A percentile compares a stretch with the other conserved stretches of the same genome.
Conservation (phyloP, 2,329 filamentous ascomycete species). For the Lomentospora prolificans region DNA sequence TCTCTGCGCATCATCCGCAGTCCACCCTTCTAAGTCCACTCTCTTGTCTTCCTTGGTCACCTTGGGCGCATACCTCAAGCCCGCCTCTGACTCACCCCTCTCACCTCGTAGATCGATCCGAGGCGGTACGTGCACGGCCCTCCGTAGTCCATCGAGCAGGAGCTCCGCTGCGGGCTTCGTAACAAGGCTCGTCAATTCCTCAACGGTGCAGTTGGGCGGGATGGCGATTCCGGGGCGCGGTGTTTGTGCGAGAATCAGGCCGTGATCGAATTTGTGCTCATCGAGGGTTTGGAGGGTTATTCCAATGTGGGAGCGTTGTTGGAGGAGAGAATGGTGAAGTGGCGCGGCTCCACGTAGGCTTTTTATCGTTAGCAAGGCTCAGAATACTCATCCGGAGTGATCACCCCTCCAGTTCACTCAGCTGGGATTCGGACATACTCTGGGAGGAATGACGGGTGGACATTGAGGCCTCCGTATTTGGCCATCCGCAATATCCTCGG, state of each 20-base stretch:
- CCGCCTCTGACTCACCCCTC: slow-evolving; percentile 13
- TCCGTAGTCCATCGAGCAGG: slow-evolving; percentile 55
- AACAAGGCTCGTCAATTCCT: slow-evolving; percentile 35
- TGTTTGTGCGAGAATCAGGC: slow-evolving; percentile 63
- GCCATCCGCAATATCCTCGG: slow-evolving; percentile 58
- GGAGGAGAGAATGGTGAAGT: slow-evolving; percentile 72
- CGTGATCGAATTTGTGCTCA: slow-evolving; percentile 65
- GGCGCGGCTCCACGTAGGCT: slow-evolving; percentile 80
- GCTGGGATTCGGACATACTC: slow-evolving; percentile 56
- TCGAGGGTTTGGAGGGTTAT: slow-evolving; percentile 84
- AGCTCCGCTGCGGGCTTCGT: slow-evolving; percentile 59
- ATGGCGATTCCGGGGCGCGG: slow-evolving; percentile 46
- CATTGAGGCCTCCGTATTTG: slow-evolving; percentile 80
- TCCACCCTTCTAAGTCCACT: slow-evolving; percentile 49
- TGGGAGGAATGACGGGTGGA: slow-evolving; percentile 86
- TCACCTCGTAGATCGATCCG: slow-evolving; percentile 23
- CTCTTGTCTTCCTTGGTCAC: slow-evolving; percentile 54
- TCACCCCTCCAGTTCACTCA: not conserved
- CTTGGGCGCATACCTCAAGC: slow-evolving; percentile 55
- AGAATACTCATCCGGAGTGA: not conserved
- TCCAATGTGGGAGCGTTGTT: slow-evolving; percentile 51
- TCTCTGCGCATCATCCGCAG: slow-evolving; percentile 41
- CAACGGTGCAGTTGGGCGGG: slow-evolving; percentile 31
- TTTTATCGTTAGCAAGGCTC: not conserved
- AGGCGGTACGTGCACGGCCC: slow-evolving; percentile 56